These are phyloP conservation scores for Oryza officinalis DNA, from an alignment of 176 grass and related monocot genomes.

Conservation along the genomic window DNA sequence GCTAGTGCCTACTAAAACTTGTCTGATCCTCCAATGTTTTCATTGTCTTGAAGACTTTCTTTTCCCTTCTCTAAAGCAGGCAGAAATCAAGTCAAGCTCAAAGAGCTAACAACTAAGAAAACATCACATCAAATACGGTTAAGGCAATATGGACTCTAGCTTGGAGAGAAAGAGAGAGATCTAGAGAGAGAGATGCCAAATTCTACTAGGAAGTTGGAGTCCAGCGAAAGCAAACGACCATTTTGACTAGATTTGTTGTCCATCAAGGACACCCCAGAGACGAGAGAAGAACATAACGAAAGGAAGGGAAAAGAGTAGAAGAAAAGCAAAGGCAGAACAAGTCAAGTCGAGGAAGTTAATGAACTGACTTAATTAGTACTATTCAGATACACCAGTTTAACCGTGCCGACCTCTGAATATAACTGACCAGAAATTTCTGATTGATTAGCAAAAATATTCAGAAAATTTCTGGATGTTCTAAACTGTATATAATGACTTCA, in stretches of 20 bases:
- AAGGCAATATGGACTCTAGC: neutral
- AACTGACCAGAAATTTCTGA: neutral
- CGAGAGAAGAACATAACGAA: neutral
- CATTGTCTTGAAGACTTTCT: neutral
- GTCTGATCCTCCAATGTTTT: neutral
- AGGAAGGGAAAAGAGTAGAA: neutral
- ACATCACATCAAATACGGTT: neutral
- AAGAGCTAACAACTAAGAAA: neutral
- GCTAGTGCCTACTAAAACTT: neutral
- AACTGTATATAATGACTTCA: neutral
- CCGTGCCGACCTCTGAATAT: neutral
- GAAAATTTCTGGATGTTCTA: neutral
- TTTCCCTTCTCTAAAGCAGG: neutral
- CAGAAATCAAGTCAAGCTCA: neutral
- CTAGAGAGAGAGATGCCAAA: neutral
- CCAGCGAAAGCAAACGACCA: neutral
- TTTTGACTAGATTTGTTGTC: neutral
- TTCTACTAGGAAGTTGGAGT: neutral
- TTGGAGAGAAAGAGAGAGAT: neutral
- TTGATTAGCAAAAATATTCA: neutral
- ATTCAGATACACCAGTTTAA: neutral
- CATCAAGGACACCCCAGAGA: neutral
- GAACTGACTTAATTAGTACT: neutral
- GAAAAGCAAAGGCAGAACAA: neutral
- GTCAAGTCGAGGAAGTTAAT: slow-evolving; percentile 1